Percentiles rank a stretch among this genome's conserved stretches.
phyloP scores from a whole-genome alignment of 768 basidiomycete genomes.

The Hygrocybe punicea region DNA sequence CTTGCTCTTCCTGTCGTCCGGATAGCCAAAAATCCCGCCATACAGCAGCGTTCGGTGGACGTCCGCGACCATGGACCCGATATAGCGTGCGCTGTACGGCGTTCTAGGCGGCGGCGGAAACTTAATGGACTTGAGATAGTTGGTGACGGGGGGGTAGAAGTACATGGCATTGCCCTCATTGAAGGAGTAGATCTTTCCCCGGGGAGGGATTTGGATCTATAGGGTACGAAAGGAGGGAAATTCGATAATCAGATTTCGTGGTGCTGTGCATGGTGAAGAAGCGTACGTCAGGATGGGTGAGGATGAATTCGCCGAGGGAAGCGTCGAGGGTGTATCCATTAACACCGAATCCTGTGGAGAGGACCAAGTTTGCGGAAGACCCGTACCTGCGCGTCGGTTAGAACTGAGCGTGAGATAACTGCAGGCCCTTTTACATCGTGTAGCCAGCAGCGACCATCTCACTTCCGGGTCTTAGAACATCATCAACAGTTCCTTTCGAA shows the following conservation, averaged over 20 bases:
- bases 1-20: conserved; percentile 97
- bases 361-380: conserved; percentile 93
- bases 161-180: conserved; percentile 98
- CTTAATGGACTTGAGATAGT: conserved; percentile 90
- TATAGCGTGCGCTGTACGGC: conserved; percentile 90
- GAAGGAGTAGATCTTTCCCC: conserved; percentile 99
- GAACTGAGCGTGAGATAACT: not conserved
- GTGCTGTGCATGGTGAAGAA: conserved; percentile 8
- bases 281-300: conserved; percentile 90
- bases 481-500: conserved; percentile 74
- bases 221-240: not conserved
- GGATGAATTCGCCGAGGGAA: conserved; percentile 94
- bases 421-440: conserved; percentile 73
- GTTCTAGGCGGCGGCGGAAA: conserved; percentile 72
- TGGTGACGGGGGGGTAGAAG: conserved; percentile 76
- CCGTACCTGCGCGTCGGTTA: conserved; percentile 54
- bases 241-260: not conserved
- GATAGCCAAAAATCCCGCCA: conserved; percentile 98
- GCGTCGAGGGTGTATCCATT: conserved; percentile 98
- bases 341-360: conserved; percentile 92
- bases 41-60: conserved; percentile 95
- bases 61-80: conserved; percentile 99
- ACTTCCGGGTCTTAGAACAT: conserved; percentile 89
- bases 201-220: conserved; percentile 86
- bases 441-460: conserved; percentile 99